These are phyloP conservation scores for Penicillium coprophilum DNA, from an alignment of 495 filamentous ascomycete genomes.

Conservation along the genomic window DNA sequence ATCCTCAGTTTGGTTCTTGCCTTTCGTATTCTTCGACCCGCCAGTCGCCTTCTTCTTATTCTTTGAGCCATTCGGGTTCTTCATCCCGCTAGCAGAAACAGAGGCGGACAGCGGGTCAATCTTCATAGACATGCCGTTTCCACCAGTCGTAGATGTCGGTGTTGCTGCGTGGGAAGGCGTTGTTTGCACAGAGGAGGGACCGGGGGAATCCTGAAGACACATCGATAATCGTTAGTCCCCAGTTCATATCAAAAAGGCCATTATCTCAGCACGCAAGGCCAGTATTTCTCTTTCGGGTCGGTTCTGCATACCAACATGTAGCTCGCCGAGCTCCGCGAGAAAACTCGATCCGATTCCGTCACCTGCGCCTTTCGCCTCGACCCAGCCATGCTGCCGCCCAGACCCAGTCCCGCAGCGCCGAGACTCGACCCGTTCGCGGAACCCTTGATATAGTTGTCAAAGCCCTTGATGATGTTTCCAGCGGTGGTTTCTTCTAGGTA, in stretches of 20 bases:
- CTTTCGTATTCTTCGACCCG: slow-evolving; percentile 34
- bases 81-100: slow-evolving; percentile 21
- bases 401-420: slow-evolving; percentile 41
- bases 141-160: slow-evolving; percentile 44
- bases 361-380: slow-evolving; percentile 49
- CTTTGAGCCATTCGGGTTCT: slow-evolving; percentile 33
- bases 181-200: slow-evolving; percentile 48
- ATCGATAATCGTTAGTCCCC: slow-evolving; percentile 7
- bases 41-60: slow-evolving; percentile 47
- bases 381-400: slow-evolving; percentile 39
- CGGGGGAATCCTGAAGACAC: slow-evolving; percentile 44
- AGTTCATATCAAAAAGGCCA: background rate
- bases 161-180: slow-evolving; percentile 54
- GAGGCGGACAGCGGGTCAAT: slow-evolving; percentile 28
- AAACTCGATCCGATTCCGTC: slow-evolving; percentile 51
- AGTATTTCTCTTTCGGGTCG: background rate
- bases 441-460: slow-evolving; percentile 96
- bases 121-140: slow-evolving; percentile 29
- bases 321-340: slow-evolving; percentile 51
- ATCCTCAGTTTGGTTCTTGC: slow-evolving; percentile 40
- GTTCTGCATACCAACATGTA: slow-evolving; percentile 47
- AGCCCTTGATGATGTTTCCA: slow-evolving; percentile 96
- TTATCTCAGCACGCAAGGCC: background rate
- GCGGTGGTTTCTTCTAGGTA: slow-evolving; percentile 89
- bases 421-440: slow-evolving; percentile 44